Evolutionary conservation across 2,329 filamentous ascomycete species (phyloP).

Genomic region (Esteya vermicola): DNA sequence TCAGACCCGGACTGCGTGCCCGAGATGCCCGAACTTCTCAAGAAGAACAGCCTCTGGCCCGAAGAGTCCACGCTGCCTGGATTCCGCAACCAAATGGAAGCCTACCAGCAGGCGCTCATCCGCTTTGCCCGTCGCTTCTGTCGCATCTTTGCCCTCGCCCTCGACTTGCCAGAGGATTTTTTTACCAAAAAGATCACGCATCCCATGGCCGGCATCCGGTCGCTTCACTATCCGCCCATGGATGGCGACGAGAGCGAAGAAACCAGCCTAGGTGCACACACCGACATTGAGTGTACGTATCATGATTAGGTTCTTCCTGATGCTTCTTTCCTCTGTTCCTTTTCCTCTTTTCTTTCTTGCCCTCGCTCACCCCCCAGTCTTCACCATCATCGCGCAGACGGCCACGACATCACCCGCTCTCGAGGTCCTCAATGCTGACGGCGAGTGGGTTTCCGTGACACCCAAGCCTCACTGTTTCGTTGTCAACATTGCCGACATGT

Average conservation of each 20-base stretch:
- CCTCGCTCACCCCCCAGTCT: neutral
- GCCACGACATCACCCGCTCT: constrained; percentile 2
- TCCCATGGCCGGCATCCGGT: constrained; percentile 6
- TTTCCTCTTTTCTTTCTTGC: neutral
- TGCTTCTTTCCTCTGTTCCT: no score
- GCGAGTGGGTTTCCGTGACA: constrained; percentile 4
- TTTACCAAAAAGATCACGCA: constrained; percentile 4
- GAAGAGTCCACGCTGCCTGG: neutral
- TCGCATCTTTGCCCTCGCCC: constrained; percentile 6
- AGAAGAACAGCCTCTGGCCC: neutral
- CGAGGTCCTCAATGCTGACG: constrained; percentile 8
- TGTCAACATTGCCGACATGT: constrained; percentile 10
- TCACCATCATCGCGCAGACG: constrained; percentile 9
- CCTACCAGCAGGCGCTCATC: constrained; percentile 6
- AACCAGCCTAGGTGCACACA: constrained; percentile 9
- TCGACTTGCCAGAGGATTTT: constrained; percentile 7
- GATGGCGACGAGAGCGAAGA: constrained; percentile 5
- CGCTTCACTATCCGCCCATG: constrained; percentile 9
- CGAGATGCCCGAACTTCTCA: neutral
- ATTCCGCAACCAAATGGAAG: neutral
- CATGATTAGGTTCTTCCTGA: no score
- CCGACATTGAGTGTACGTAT: constrained; percentile 5
- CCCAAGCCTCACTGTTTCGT: constrained; percentile 7
- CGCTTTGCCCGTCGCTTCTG: constrained; percentile 5
- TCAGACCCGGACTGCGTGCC: constrained; percentile 1